Percentiles rank a stretch among this genome's conserved stretches.
These are phyloP conservation scores for Sporothrix euskadiensis DNA, from an alignment of 2,329 filamentous ascomycete species.

Conservation along the genomic window DNA sequence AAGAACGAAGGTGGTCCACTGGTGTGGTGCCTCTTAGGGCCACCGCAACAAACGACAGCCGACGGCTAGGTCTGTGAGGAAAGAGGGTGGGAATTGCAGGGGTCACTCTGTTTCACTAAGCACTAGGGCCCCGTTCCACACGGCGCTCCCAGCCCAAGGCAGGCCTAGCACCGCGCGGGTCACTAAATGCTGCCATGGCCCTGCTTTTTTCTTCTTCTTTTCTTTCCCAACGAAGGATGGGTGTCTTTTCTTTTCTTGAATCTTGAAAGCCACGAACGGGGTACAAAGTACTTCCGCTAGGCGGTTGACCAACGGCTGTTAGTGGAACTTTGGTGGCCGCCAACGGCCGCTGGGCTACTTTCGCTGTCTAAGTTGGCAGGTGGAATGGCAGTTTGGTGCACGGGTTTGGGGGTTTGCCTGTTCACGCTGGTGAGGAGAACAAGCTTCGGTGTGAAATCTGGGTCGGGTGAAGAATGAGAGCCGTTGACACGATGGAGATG, in stretches of 20 bases:
- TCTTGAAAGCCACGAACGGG: not conserved
- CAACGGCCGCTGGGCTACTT: conserved; percentile 3
- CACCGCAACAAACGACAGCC: conserved; percentile 15
- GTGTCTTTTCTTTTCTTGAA: not conserved
- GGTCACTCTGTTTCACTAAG: conserved; percentile 54
- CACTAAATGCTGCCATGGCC: conserved; percentile 12
- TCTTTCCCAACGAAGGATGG: not conserved
- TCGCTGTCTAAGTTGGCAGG: conserved; percentile 12
- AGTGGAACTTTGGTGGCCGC: conserved; percentile 17
- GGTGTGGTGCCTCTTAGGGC: conserved; percentile 1
- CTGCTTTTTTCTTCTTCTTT: conserved; percentile 7
- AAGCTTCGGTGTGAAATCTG: not conserved
- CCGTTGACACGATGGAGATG: not conserved
- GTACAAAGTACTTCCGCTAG: conserved; percentile 17
- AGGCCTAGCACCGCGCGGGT: conserved; percentile 26
- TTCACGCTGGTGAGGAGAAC: not conserved
- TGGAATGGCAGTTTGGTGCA: not conserved
- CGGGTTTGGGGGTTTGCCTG: not conserved
- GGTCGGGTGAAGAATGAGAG: not conserved
- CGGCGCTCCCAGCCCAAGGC: conserved; percentile 21
- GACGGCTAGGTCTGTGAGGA: conserved; percentile 34
- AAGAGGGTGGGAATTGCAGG: conserved; percentile 49
- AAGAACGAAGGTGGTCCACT: conserved; percentile 16
- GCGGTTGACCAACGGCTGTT: conserved; percentile 24
- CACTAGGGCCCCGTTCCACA: conserved; percentile 30